These are phyloP conservation scores for Colletotrichum neosansevieriae DNA, from an alignment of 2,329 filamentous ascomycete species.

Conservation along the genomic window DNA sequence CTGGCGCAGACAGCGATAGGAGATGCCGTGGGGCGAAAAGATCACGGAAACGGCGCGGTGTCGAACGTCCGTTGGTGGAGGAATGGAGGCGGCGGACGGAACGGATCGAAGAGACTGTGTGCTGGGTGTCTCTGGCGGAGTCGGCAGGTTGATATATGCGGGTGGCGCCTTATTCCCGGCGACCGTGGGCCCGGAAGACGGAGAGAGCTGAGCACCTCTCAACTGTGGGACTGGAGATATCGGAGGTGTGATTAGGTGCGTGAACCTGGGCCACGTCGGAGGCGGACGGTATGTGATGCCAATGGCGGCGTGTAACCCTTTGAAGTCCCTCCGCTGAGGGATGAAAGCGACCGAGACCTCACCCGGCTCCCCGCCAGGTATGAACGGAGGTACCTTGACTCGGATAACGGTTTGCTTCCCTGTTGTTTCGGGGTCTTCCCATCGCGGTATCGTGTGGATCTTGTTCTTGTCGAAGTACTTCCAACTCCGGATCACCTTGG, in stretches of 20 bases:
- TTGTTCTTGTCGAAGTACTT: conserved; percentile 71
- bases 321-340: conserved; percentile 69
- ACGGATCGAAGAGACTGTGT: conserved; percentile 48
- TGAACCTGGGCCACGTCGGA: conserved; percentile 44
- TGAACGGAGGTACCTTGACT: conserved; percentile 66
- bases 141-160: conserved; percentile 46
- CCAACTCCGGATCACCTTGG: conserved; percentile 75
- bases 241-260: conserved; percentile 30
- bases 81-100: conserved; percentile 51
- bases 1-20: conserved; percentile 63
- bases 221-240: conserved; percentile 44
- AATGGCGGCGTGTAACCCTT: conserved; percentile 73
- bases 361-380: conserved; percentile 66
- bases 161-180: conserved; percentile 37
- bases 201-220: conserved; percentile 28
- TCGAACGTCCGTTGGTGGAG: conserved; percentile 47
- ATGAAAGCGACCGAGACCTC: conserved; percentile 80
- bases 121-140: conserved; percentile 52
- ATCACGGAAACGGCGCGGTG: conserved; percentile 68
- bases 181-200: conserved; percentile 30
- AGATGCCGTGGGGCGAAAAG: conserved; percentile 74
- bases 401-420: conserved; percentile 52
- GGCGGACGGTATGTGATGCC: conserved; percentile 79
- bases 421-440: conserved; percentile 55
- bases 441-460: conserved; percentile 58